Conservation (phyloP, 2,329 filamentous ascomycete species). For the Pseudogymnoascus sp. region DNA sequence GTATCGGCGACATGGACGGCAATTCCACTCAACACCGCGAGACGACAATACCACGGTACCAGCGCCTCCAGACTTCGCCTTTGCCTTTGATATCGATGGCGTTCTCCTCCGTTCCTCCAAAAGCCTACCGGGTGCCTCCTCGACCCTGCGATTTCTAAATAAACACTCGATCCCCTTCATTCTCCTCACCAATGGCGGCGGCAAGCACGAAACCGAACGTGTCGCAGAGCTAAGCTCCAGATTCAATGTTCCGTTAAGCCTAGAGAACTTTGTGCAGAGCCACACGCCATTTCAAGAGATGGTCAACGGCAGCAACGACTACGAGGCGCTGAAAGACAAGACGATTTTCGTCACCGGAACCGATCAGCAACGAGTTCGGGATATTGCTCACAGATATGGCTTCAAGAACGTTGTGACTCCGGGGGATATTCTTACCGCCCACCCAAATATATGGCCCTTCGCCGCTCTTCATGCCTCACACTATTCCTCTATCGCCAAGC, state of each 20-base stretch:
- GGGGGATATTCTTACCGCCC: constrained; percentile 68
- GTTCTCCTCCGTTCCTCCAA: constrained; percentile 81
- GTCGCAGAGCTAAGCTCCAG: constrained; percentile 62
- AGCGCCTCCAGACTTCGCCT: constrained; percentile 10
- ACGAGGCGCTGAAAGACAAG: constrained; percentile 48
- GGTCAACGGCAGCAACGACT: constrained; percentile 49
- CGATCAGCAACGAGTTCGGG: constrained; percentile 42
- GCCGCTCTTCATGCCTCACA: constrained; percentile 56
- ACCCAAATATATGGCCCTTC: constrained; percentile 80
- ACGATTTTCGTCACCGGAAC: constrained; percentile 71
- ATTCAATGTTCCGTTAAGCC: constrained; percentile 57
- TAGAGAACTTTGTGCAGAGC: constrained; percentile 73
- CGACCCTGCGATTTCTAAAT: constrained; percentile 67
- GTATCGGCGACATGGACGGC: background rate
- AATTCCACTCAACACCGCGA: background rate
- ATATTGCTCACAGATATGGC: constrained; percentile 46
- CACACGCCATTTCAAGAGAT: constrained; percentile 83
- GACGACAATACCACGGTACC: background rate
- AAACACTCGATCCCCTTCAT: constrained; percentile 79
- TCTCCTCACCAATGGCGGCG: constrained; percentile 90
- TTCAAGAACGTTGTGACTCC: constrained; percentile 79
- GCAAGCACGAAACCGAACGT: constrained; percentile 69
- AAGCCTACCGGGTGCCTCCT: constrained; percentile 69
- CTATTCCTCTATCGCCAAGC: constrained; percentile 51
- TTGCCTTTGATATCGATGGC: constrained; percentile 60